A percentile compares a stretch with the other conserved stretches of the same genome.
Conservation (phyloP, 2,329 filamentous ascomycete genomes). For the Xylariales sp. region DNA sequence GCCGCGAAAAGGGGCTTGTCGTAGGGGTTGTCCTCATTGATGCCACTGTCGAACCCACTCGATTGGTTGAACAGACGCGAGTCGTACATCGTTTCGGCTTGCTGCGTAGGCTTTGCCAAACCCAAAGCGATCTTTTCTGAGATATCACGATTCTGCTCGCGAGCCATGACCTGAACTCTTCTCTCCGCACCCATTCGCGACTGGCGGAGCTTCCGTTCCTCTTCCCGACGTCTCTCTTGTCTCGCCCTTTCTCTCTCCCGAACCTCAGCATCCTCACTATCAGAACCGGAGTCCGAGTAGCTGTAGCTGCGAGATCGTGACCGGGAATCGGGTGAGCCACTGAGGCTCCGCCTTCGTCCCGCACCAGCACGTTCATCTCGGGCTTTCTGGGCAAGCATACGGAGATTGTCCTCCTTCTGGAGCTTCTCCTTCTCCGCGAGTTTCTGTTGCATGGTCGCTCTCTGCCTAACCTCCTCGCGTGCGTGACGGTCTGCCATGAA, state of each 20-base stretch:
- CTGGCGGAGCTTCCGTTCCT: conserved; percentile 85
- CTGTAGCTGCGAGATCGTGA: conserved; percentile 49
- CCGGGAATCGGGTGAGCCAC: conserved; percentile 35
- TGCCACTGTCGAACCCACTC: conserved; percentile 82
- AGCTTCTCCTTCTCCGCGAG: conserved; percentile 94
- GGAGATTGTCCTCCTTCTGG: conserved; percentile 88
- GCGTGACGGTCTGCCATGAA: conserved; percentile 94
- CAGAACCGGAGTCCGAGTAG: conserved; percentile 46
- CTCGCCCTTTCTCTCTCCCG: conserved; percentile 74
- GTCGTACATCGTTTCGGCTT: conserved; percentile 94
- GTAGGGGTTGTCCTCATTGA: conserved; percentile 97
- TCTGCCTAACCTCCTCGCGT: conserved; percentile 88
- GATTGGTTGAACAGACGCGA: conserved; percentile 91
- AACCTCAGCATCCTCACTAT: conserved; percentile 63
- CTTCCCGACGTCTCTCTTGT: conserved; percentile 72
- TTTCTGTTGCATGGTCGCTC: conserved; percentile 91
- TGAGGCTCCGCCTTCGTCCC: conserved; percentile 41
- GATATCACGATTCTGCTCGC: conserved; percentile 94
- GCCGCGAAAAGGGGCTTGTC: conserved; percentile 96
- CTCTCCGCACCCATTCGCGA: conserved; percentile 94
- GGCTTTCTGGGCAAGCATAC: conserved; percentile 83
- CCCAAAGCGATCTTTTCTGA: conserved; percentile 95
- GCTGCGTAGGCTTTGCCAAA: conserved; percentile 88
- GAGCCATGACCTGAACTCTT: conserved; percentile 84
- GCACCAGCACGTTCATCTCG: conserved; percentile 69